phyloP scores from a whole-genome alignment of 306 rosid species.

The Cicer judaicum region DNA sequence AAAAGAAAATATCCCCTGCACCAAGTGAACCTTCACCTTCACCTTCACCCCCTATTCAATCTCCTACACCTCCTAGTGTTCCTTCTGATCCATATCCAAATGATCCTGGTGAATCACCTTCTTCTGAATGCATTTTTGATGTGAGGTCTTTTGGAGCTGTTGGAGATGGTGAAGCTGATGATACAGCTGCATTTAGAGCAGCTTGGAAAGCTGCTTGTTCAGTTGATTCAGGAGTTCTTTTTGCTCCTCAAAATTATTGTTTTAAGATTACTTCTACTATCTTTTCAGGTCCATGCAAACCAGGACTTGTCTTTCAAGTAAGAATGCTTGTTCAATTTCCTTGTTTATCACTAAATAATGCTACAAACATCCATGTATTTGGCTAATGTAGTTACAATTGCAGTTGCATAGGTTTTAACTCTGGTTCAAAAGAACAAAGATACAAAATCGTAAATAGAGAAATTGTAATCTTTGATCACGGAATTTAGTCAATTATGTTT shows the following conservation, averaged over 20 bases:
- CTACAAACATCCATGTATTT: too few relatives aligned
- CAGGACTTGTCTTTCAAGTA: slow-evolving; percentile 89
- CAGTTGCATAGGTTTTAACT: too few relatives aligned
- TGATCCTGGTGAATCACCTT: slow-evolving; percentile 54
- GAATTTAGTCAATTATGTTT: too few relatives aligned
- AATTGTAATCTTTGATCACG: too few relatives aligned
- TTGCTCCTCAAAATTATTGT: slow-evolving; percentile 62
- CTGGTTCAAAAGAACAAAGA: too few relatives aligned
- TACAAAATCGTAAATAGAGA: too few relatives aligned
- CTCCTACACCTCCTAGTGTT: slow-evolving; percentile 56
- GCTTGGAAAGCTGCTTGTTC: slow-evolving; percentile 98
- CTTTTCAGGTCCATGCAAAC: slow-evolving; percentile 92
- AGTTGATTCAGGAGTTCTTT: slow-evolving; percentile 70
- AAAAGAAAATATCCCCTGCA: slow-evolving; percentile 46
- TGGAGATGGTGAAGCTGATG: slow-evolving; percentile 89
- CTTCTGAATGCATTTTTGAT: slow-evolving; percentile 61
- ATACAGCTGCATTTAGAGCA: slow-evolving; percentile 70
- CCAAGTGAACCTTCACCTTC: slow-evolving; percentile 48
- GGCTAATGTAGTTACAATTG: background rate
- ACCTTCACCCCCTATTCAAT: slow-evolving; percentile 50
- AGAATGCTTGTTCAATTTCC: slow-evolving; percentile 29
- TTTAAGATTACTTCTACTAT: slow-evolving; percentile 89
- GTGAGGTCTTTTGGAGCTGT: slow-evolving; percentile 82
- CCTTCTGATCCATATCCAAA: slow-evolving; percentile 79
- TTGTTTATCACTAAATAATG: background rate